Percentiles rank a stretch among this genome's conserved stretches.
Evolutionary conservation across 306 rosid genomes (phyloP).

Genomic region (Cicer pinnatifidum): DNA sequence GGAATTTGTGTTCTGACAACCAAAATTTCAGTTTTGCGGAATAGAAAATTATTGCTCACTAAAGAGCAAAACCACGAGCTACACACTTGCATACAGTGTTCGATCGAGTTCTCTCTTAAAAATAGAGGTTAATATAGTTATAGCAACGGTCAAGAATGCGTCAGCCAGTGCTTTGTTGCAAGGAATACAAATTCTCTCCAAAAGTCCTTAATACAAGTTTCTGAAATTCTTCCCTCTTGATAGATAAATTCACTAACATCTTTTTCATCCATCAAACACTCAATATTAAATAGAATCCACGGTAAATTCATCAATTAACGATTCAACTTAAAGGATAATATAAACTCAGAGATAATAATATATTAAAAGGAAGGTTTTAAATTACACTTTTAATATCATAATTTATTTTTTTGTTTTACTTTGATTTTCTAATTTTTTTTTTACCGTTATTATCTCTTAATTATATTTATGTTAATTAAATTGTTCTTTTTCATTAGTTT

Average conservation of each 20-base stretch:
- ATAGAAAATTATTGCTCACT: slow-evolving; percentile 64
- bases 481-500: too few species aligned
- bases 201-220: slow-evolving; percentile 63
- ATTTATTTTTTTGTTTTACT: too few species aligned
- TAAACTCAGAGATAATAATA: too few species aligned
- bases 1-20: too few species aligned
- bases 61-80: slow-evolving; percentile 96
- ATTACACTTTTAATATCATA: too few species aligned
- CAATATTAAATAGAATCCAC: slow-evolving; percentile 55
- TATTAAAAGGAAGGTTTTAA: too few species aligned
- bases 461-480: too few species aligned
- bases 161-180: slow-evolving; percentile 77
- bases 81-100: slow-evolving; percentile 85
- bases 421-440: too few species aligned
- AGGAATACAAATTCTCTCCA: slow-evolving; percentile 73
- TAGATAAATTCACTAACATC: slow-evolving; percentile 82
- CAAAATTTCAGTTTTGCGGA: too few species aligned
- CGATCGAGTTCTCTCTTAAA: slow-evolving; percentile 76
- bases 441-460: fast-evolving
- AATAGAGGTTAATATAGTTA: slow-evolving; percentile 65
- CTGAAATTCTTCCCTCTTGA: slow-evolving; percentile 93
- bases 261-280: slow-evolving; percentile 97
- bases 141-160: slow-evolving; percentile 67
- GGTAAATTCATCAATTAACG: too few species aligned
- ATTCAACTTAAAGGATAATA: too few species aligned